These are phyloP conservation scores for Hypoxylon sp. DNA, from an alignment of 2,329 filamentous ascomycete species.

Conservation along the genomic window DNA sequence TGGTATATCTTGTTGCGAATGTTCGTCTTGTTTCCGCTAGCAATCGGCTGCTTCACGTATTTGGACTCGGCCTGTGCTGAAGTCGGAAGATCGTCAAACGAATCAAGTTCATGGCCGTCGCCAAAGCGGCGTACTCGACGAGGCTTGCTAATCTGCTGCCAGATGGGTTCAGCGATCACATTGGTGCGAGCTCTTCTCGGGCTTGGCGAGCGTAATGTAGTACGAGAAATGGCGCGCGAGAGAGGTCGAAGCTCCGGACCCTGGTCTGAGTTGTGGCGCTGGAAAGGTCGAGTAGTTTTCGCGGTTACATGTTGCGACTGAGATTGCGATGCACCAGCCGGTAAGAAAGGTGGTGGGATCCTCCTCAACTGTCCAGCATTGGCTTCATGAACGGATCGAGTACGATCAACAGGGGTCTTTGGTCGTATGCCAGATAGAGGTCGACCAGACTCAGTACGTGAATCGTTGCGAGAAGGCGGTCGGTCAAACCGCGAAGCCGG, in stretches of 20 bases:
- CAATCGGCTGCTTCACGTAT: conserved; percentile 81
- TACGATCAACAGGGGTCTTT: conserved; percentile 75
- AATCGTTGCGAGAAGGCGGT: conserved; percentile 66
- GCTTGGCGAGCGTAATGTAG: conserved; percentile 63
- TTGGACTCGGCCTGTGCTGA: conserved; percentile 82
- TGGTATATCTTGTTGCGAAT: conserved; percentile 65
- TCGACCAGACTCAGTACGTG: conserved; percentile 59
- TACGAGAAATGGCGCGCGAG: conserved; percentile 66
- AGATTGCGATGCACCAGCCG: conserved; percentile 74
- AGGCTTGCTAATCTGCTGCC: conserved; percentile 77
- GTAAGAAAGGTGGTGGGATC: conserved; percentile 76
- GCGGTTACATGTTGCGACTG: conserved; percentile 81
- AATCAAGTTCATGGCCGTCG: conserved; percentile 89
- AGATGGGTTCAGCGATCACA: conserved; percentile 55
- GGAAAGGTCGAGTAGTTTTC: conserved; percentile 74
- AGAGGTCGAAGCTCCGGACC: conserved; percentile 64
- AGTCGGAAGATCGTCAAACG: conserved; percentile 93
- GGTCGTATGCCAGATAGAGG: conserved; percentile 64
- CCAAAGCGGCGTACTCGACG: conserved; percentile 78
- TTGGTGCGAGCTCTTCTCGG: conserved; percentile 59
- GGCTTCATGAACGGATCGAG: conserved; percentile 59
- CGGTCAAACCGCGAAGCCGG: conserved; percentile 59
- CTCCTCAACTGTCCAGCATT: conserved; percentile 63
- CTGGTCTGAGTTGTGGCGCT: conserved; percentile 84
- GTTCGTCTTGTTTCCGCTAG: conserved; percentile 70